phyloP scores from a whole-genome alignment of 164 flowering plant genomes.

The Tinospora cordifolia region DNA sequence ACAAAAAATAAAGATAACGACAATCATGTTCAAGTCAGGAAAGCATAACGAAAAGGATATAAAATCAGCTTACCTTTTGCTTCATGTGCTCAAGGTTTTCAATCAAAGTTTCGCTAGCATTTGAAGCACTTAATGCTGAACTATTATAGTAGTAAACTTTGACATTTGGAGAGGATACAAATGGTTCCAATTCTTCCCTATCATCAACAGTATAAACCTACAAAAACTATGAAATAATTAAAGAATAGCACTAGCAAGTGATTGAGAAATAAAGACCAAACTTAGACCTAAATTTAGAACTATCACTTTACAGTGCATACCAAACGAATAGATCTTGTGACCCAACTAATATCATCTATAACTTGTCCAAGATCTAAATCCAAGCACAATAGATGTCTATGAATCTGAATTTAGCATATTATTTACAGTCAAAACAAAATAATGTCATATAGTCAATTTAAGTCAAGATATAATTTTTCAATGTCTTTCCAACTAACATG shows the following conservation, averaged over 20 bases:
- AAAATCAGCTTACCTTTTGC: conserved; percentile 41
- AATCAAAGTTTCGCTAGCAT: conserved; percentile 13
- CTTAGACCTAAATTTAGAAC: neutral
- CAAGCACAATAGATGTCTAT: neutral
- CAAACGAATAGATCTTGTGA: too few relatives aligned
- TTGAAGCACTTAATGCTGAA: conserved; percentile 16
- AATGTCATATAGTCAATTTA: too few relatives aligned
- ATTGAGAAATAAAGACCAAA: neutral
- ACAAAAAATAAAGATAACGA: conserved; percentile 8
- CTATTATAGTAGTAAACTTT: conserved; percentile 52
- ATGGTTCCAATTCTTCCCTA: conserved; percentile 51
- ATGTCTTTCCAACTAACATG: too few relatives aligned
- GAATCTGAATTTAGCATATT: neutral
- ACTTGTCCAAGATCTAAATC: neutral
- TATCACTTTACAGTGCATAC: neutral
- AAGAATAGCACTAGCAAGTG: neutral
- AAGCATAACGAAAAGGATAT: neutral
- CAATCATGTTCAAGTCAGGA: conserved; percentile 6
- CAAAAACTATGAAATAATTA: conserved; percentile 3
- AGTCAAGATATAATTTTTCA: too few relatives aligned
- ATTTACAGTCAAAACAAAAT: too few relatives aligned
- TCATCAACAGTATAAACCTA: conserved; percentile 77
- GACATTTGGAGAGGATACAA: conserved; percentile 60
- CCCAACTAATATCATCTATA: neutral
- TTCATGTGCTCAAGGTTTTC: conserved; percentile 56